These are phyloP conservation scores for Alternaria ventricosa DNA, from an alignment of 2,329 filamentous ascomycete genomes.

Conservation along the genomic window DNA sequence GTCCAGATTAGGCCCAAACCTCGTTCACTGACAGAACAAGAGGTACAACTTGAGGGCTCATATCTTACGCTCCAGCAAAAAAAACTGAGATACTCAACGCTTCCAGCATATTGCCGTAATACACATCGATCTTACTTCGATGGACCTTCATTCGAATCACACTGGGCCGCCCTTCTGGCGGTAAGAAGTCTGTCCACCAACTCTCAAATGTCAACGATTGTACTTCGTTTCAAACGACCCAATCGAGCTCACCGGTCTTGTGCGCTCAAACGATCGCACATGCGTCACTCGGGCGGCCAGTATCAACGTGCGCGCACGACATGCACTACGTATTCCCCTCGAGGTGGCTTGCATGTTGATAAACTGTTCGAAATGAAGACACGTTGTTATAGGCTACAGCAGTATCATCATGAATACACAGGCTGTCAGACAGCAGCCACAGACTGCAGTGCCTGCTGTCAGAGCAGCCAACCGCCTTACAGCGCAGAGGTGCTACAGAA, in stretches of 20 bases:
- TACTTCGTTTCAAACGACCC: background rate
- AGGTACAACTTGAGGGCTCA: background rate
- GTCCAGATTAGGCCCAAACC: background rate
- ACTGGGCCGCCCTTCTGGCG: background rate
- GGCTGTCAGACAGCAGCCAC: conserved; percentile 13
- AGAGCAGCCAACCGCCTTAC: conserved; percentile 2
- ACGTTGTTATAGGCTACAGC: conserved; percentile 1
- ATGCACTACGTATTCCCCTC: background rate
- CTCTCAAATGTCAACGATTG: background rate
- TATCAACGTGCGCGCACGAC: conserved; percentile 24
- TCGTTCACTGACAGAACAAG: background rate
- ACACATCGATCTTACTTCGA: background rate
- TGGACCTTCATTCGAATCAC: background rate
- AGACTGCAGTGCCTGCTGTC: conserved; percentile 5
- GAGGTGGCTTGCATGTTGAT: conserved; percentile 1
- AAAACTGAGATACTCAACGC: background rate
- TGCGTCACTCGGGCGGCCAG: conserved; percentile 19
- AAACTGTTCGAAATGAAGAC: background rate
- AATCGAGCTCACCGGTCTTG: background rate
- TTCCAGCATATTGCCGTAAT: background rate
- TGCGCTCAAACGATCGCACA: background rate
- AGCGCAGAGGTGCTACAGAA: background rate
- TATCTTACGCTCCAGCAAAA: background rate
- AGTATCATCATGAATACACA: background rate
- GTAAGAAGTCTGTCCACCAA: background rate